Conservation (phyloP, 305 asterid genomes). For the Salvia sclarea region DNA sequence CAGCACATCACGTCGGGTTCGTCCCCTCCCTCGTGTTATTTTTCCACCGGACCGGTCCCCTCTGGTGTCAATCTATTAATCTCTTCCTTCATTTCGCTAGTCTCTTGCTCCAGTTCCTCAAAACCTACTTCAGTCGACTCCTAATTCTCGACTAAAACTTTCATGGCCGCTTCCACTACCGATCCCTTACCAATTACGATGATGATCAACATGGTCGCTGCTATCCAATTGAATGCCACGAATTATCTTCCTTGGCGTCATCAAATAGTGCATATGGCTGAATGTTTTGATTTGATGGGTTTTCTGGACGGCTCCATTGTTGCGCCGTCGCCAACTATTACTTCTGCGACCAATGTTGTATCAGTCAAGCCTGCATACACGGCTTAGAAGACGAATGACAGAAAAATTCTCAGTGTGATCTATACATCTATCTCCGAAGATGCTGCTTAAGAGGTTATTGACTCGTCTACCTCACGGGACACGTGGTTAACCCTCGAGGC, state of each 20-base stretch:
- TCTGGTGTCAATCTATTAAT: background rate
- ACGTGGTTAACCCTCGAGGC: constrained; percentile 22
- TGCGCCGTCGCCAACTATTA: background rate
- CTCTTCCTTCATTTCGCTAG: background rate
- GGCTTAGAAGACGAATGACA: constrained; percentile 17
- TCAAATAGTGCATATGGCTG: background rate
- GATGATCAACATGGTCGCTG: constrained; percentile 18
- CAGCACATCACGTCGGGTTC: background rate
- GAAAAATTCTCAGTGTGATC: constrained; percentile 1
- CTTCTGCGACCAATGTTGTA: background rate
- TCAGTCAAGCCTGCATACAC: constrained; percentile 10
- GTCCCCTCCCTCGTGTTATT: background rate
- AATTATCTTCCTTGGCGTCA: constrained; percentile 4
- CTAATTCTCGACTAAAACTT: background rate
- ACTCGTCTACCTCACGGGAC: constrained; percentile 3
- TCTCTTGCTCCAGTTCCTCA: background rate
- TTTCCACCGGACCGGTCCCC: background rate
- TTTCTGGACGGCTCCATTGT: background rate
- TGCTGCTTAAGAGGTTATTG: constrained; percentile 7
- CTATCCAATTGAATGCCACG: constrained; percentile 16
- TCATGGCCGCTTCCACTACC: background rate
- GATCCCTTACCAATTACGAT: constrained; percentile 2
- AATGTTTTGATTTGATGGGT: constrained; percentile 9
- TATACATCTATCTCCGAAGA: constrained; percentile 11
- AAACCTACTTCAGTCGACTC: background rate